A percentile compares a stretch with the other conserved stretches of the same genome.
Conservation (phyloP, 2,329 filamentous ascomycete species). For the Hymenoscyphus infarciens region DNA sequence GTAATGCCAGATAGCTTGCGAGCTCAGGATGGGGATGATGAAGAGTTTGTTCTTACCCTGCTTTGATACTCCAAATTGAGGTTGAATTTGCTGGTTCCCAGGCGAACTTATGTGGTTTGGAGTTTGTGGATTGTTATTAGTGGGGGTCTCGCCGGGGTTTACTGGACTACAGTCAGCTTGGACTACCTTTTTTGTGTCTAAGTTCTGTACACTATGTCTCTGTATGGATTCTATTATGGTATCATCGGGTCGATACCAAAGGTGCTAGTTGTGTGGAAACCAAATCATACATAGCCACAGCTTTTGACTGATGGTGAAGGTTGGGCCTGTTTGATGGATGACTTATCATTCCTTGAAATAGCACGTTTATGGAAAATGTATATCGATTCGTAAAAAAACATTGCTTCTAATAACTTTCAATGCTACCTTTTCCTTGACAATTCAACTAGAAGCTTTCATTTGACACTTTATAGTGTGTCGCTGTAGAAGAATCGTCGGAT, state of each 20-base stretch:
- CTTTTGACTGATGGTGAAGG: too few relatives aligned
- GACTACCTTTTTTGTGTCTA: not conserved
- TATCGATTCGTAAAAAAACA: too few relatives aligned
- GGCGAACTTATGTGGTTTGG: not conserved
- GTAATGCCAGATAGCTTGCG: conserved; percentile 31
- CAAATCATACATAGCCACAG: too few relatives aligned
- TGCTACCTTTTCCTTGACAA: too few relatives aligned
- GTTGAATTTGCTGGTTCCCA: not conserved
- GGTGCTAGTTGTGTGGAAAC: too few relatives aligned
- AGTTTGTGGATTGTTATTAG: not conserved
- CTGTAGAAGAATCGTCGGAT: too few relatives aligned
- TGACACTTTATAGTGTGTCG: too few relatives aligned
- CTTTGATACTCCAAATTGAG: not conserved
- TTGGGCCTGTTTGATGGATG: too few relatives aligned
- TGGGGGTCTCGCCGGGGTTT: not conserved
- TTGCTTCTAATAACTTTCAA: too few relatives aligned
- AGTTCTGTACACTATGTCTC: not conserved
- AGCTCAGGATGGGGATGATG: conserved; percentile 41
- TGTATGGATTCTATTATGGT: not conserved
- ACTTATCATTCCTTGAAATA: too few relatives aligned
- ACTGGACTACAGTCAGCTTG: not conserved
- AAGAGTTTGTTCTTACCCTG: conserved; percentile 53
- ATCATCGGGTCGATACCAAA: not conserved
- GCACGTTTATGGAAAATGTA: too few relatives aligned
- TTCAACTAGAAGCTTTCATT: too few relatives aligned